Evolutionary conservation across 495 filamentous ascomycete species (phyloP).

Genomic region (Aspergillus nidulans): DNA sequence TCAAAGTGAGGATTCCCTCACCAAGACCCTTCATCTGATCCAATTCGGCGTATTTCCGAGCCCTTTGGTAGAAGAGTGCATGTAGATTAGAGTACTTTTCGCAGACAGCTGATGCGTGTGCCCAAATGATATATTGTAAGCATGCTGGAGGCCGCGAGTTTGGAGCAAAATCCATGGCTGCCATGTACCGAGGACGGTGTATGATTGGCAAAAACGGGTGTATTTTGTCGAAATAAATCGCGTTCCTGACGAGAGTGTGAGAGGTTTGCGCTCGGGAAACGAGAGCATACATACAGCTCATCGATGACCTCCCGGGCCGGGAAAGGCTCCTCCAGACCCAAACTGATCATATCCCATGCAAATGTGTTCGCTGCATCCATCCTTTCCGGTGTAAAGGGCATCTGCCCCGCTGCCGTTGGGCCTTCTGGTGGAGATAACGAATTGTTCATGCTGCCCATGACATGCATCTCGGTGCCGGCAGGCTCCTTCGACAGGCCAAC

Average conservation of each 20-base stretch:
- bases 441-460: constrained; percentile 19
- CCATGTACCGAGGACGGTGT: constrained; percentile 79
- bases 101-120: constrained; percentile 72
- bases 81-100: constrained; percentile 75
- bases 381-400: constrained; percentile 18
- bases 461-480: constrained; percentile 22
- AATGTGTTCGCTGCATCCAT: constrained; percentile 37
- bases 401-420: constrained; percentile 21
- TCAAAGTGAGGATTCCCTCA: constrained; percentile 76
- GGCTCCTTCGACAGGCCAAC: constrained; percentile 23
- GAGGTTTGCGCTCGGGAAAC: background rate
- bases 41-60: constrained; percentile 82
- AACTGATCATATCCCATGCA: constrained; percentile 90
- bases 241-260: constrained; percentile 46
- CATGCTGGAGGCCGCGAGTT: constrained; percentile 82
- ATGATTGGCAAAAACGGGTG: constrained; percentile 83
- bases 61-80: constrained; percentile 79
- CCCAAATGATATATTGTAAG: constrained; percentile 93
- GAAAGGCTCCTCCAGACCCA: constrained; percentile 89
- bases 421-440: constrained; percentile 18
- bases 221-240: constrained; percentile 86
- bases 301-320: constrained; percentile 84
- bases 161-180: constrained; percentile 79
- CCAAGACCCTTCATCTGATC: constrained; percentile 94
- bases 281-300: constrained; percentile 62